Base-by-base conservation (phyloP, 345 rosid genomes). In the Syzygium aqueum region DNA sequence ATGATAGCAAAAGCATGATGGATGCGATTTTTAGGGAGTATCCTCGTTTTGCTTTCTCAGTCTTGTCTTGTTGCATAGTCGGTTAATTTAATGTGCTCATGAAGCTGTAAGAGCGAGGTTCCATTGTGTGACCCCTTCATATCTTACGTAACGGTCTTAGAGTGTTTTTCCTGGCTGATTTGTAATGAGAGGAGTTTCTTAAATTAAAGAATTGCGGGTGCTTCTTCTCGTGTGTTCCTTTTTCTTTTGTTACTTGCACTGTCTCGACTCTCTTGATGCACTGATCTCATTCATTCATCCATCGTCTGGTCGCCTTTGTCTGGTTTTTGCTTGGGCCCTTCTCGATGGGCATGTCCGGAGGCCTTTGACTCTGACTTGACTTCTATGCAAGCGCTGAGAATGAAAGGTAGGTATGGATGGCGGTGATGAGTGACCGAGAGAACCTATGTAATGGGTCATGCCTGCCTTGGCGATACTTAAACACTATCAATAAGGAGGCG, bases 21-120 rank as follows among this genome's bases (percentile, higher is more conserved):
- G 96, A 93, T 93, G 94, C 95, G 91, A 88, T 90, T 93, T 93
- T 93, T 91, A 90, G 89, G 92, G 94, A 90, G 94, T 92, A 90
- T 94, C 94, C 96, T 94, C 86, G 90, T 83, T 89, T 87, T 85
- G 89, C 86, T 86, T 88, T 89, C 87, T 86, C 21, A 85, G 83
- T 84, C 30, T 51, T 43, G 73, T 67, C 84, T 78, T 46, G 54
- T 46, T 21, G 43, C 67, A 73, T 19, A 37, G 49, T 73, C 49
- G 63, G 63, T 77, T 88, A 88, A 78, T 37, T 86, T 87, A 84
- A 86, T 88, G 89, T 73, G 80, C 85, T 90, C 89, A 12, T 85
- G 93, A 86, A 85, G 91, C 30, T 86, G 90, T 84, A 84, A 85
- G 91, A 87, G 88, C 84, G 88, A 73, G 83, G 19, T 10, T 11